Evolutionary conservation across 2,329 filamentous ascomycete genomes (phyloP).

Genomic region (Colletotrichum godetiae): DNA sequence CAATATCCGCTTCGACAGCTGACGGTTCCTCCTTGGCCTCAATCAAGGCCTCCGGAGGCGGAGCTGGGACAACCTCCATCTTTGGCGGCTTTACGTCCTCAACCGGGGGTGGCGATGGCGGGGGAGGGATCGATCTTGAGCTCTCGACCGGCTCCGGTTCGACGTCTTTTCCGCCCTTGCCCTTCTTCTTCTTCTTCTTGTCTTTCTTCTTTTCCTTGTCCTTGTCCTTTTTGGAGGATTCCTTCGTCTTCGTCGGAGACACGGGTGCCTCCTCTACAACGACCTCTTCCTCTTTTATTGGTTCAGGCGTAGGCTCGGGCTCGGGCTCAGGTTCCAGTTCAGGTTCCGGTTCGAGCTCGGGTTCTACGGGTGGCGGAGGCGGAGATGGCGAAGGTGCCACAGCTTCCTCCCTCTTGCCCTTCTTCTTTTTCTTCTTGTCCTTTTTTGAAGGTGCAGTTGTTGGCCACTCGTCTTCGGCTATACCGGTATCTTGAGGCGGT

Average conservation of each 20-base stretch:
- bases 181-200: constrained; percentile 36
- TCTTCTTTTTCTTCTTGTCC: constrained; percentile 35
- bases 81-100: constrained; percentile 17
- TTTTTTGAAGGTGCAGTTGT: constrained; percentile 24
- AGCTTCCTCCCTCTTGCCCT: constrained; percentile 19
- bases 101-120: not conserved
- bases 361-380: constrained; percentile 10
- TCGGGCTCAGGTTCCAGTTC: constrained; percentile 8
- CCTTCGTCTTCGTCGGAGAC: constrained; percentile 17
- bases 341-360: not conserved
- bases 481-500: constrained; percentile 4
- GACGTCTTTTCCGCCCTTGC: constrained; percentile 31
- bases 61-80: constrained; percentile 16
- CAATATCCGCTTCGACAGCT: not conserved
- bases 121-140: not conserved
- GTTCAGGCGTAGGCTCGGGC: not conserved
- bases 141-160: constrained; percentile 12
- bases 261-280: not conserved
- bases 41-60: not conserved
- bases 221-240: constrained; percentile 30
- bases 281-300: constrained; percentile 5
- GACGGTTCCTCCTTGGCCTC: not conserved
- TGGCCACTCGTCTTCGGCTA: constrained; percentile 31
- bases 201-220: constrained; percentile 32
- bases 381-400: not conserved